Evolutionary conservation across 805 yeast genomes (phyloP).

Genomic region (Monosporozyma servazzii): DNA sequence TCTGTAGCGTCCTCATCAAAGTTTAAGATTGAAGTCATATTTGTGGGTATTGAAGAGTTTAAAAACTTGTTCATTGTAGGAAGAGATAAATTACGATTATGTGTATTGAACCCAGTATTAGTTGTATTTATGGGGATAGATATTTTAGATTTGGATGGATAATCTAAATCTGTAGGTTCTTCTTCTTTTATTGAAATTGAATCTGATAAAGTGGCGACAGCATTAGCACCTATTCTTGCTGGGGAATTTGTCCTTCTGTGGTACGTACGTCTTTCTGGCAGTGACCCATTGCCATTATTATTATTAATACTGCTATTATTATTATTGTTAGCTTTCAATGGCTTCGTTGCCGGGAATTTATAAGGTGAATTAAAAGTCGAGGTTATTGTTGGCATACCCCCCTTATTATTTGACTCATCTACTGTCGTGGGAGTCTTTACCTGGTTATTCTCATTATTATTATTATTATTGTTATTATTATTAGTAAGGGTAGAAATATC

Average conservation of each 20-base stretch:
- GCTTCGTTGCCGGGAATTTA: slow-evolving; percentile 2
- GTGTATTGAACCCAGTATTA: not conserved
- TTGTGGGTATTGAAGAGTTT: slow-evolving; percentile 4
- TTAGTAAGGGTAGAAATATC: slow-evolving; percentile 1
- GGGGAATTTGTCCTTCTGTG: slow-evolving; percentile 48
- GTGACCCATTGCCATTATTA: not conserved
- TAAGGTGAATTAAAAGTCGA: not conserved
- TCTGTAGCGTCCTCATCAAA: slow-evolving; percentile 9
- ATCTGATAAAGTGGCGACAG: slow-evolving; percentile 44
- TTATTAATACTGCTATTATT: slow-evolving; percentile 6
- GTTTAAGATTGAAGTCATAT: slow-evolving; percentile 19
- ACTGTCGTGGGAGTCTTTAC: not conserved
- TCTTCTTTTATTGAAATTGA: slow-evolving; percentile 22
- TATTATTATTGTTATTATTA: not conserved
- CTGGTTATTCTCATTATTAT: not conserved
- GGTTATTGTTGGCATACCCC: not conserved
- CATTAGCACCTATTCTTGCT: slow-evolving; percentile 63
- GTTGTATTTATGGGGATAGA: not conserved
- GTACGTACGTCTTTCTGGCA: slow-evolving; percentile 1
- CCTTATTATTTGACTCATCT: not conserved
- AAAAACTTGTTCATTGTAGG: slow-evolving; percentile 12
- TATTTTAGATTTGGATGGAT: not conserved
- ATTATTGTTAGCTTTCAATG: slow-evolving; percentile 8
- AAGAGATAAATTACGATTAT: slow-evolving; percentile 17
- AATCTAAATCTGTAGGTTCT: slow-evolving; percentile 4